phyloP scores from a whole-genome alignment of 2,329 filamentous ascomycete species.

The Sarocladium oryzae region DNA sequence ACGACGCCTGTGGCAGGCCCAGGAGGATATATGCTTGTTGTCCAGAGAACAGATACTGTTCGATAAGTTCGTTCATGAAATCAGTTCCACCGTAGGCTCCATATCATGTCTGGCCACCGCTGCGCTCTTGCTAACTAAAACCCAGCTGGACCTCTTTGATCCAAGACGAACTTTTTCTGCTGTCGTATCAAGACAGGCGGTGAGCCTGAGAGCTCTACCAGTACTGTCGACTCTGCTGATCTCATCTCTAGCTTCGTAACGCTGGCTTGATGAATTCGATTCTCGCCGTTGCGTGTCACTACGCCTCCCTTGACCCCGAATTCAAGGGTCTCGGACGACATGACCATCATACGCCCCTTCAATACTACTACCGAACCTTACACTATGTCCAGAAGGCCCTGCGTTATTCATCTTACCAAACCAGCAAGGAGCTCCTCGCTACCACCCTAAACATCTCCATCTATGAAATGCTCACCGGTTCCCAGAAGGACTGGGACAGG shows the following conservation, averaged over 20 bases:
- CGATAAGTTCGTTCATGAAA: slow-evolving; percentile 18
- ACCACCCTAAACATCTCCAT: slow-evolving; percentile 55
- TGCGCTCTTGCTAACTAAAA: not conserved
- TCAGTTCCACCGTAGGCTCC: slow-evolving; percentile 18
- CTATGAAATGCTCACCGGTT: slow-evolving; percentile 60
- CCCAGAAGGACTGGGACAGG: slow-evolving; percentile 49
- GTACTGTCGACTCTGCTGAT: too few species aligned
- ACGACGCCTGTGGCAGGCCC: slow-evolving; percentile 17
- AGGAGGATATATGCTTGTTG: slow-evolving; percentile 16
- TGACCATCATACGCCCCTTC: slow-evolving; percentile 20
- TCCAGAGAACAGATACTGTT: slow-evolving; percentile 18
- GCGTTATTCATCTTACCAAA: slow-evolving; percentile 50
- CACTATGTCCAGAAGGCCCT: slow-evolving; percentile 56
- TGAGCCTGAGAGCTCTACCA: too few species aligned
- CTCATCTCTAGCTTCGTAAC: slow-evolving; percentile 37
- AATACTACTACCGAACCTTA: slow-evolving; percentile 57
- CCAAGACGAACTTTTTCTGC: slow-evolving; percentile 17
- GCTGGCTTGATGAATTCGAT: slow-evolving; percentile 51
- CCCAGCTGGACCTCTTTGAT: slow-evolving; percentile 19
- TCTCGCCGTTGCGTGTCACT: slow-evolving; percentile 47
- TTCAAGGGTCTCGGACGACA: slow-evolving; percentile 21
- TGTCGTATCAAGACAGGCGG: slow-evolving; percentile 4
- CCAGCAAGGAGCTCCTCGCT: slow-evolving; percentile 50
- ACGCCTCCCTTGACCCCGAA: slow-evolving; percentile 20
- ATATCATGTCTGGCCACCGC: not conserved